Evolutionary conservation across 192 early-diverging fungal genomes (phyloP).

Genomic region (Pilaira anomala): DNA sequence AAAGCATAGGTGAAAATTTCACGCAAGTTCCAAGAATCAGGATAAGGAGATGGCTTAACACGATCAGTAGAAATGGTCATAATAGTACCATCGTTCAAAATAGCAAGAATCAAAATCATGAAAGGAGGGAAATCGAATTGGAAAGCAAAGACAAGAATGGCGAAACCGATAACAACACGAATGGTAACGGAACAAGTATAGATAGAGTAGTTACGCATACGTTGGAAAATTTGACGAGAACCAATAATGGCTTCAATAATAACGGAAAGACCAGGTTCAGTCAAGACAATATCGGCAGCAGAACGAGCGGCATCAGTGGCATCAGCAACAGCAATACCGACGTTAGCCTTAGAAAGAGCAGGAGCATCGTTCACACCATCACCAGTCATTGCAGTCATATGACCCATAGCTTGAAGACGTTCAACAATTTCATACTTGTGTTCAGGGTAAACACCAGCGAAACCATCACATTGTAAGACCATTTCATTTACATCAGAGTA

Average conservation of each 20-base stretch:
- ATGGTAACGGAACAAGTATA: constrained; percentile 91
- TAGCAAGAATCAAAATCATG: constrained; percentile 84
- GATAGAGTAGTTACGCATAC: constrained; percentile 89
- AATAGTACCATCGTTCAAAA: constrained; percentile 91
- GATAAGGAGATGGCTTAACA: constrained; percentile 73
- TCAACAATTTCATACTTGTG: constrained; percentile 72
- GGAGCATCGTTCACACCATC: constrained; percentile 77
- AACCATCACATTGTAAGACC: constrained; percentile 64
- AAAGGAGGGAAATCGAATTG: constrained; percentile 82
- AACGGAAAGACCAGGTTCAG: constrained; percentile 72
- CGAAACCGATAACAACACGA: constrained; percentile 69
- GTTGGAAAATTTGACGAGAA: constrained; percentile 94
- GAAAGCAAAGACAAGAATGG: constrained; percentile 69
- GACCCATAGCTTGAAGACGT: constrained; percentile 61
- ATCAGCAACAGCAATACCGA: constrained; percentile 71
- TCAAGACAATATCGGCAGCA: constrained; percentile 77
- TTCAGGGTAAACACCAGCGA: constrained; percentile 64
- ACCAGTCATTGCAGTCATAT: constrained; percentile 71
- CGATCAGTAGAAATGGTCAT: constrained; percentile 89
- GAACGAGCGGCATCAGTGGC: constrained; percentile 73
- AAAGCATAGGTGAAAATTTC: constrained; percentile 86
- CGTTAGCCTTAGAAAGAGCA: constrained; percentile 69
- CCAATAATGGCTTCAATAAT: constrained; percentile 91
- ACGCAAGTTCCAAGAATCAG: constrained; percentile 86
- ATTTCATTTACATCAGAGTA: constrained; percentile 55